A percentile compares a stretch with the other conserved stretches of the same genome.
These are phyloP conservation scores for Rhodocollybia butyracea DNA, from an alignment of 768 basidiomycete species.

Conservation along the genomic window DNA sequence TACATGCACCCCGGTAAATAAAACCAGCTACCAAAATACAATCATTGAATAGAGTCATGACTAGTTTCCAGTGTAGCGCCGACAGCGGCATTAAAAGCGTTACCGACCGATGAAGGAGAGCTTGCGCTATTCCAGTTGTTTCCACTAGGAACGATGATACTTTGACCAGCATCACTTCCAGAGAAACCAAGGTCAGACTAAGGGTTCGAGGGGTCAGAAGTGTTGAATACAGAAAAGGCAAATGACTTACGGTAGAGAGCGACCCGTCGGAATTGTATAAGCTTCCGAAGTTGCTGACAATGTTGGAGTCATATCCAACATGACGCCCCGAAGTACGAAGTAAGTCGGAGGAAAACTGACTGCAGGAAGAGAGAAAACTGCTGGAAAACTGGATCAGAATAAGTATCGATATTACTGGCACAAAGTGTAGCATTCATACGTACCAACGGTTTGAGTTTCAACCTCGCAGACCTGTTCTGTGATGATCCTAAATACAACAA, in stretches of 20 bases:
- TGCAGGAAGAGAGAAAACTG: constrained; percentile 6
- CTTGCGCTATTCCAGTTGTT: constrained; percentile 23
- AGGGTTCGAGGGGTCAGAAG: neutral
- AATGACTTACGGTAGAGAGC: neutral
- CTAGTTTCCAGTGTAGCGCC: no score
- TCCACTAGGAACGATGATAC: constrained; percentile 20
- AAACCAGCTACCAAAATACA: no score
- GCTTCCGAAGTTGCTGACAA: no score
- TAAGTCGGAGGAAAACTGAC: no score
- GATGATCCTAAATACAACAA: no score
- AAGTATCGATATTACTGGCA: constrained; percentile 31
- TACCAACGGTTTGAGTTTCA: no score
- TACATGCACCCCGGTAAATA: no score
- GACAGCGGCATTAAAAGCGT: constrained; percentile 3
- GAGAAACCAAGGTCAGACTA: constrained; percentile 16
- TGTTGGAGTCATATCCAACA: no score
- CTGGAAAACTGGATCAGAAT: constrained; percentile 1
- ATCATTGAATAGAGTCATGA: no score
- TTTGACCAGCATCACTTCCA: constrained; percentile 20
- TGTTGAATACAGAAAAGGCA: neutral
- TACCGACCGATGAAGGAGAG: constrained; percentile 9
- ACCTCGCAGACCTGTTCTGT: no score
- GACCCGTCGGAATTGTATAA: constrained; percentile 6
- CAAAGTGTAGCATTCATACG: constrained; percentile 41
- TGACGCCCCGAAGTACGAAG: no score